Conservation (phyloP, 345 rosid species). For the Draba incana region DNA sequence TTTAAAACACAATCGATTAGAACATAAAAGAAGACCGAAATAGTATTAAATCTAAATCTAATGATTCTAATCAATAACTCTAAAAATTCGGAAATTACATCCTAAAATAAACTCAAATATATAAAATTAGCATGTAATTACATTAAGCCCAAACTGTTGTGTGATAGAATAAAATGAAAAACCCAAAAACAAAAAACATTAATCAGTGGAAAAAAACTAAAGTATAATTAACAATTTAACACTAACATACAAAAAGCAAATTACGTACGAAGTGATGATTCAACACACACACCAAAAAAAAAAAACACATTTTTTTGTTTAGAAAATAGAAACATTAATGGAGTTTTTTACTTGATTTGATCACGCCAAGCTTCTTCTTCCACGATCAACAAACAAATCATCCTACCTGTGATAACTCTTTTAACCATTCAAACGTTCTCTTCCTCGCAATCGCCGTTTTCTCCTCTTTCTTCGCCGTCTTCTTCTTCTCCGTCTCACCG, state of each 20-base stretch:
- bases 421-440: slow-evolving; percentile 87
- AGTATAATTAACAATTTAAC: slow-evolving; percentile 30
- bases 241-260: slow-evolving; percentile 37
- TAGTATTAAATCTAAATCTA: background rate
- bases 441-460: slow-evolving; percentile 66
- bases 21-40: too few relatives aligned
- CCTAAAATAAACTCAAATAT: background rate
- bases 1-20: too few relatives aligned
- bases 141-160: background rate
- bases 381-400: slow-evolving; percentile 43
- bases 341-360: background rate
- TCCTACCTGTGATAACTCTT: slow-evolving; percentile 71
- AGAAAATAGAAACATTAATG: slow-evolving; percentile 13
- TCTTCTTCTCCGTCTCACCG: slow-evolving; percentile 45
- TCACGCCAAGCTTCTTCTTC: slow-evolving; percentile 42
- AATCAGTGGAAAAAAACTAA: background rate
- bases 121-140: background rate
- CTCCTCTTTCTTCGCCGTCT: slow-evolving; percentile 49
- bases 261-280: slow-evolving; percentile 33
- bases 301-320: background rate
- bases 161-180: background rate
- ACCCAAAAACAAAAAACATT: background rate
- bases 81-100: background rate
- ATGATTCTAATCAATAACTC: background rate
- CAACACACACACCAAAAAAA: slow-evolving; percentile 4